A percentile compares a stretch with the other conserved stretches of the same genome.
Conservation (phyloP, 306 rosid genomes). For the Medicago truncatula region DNA sequence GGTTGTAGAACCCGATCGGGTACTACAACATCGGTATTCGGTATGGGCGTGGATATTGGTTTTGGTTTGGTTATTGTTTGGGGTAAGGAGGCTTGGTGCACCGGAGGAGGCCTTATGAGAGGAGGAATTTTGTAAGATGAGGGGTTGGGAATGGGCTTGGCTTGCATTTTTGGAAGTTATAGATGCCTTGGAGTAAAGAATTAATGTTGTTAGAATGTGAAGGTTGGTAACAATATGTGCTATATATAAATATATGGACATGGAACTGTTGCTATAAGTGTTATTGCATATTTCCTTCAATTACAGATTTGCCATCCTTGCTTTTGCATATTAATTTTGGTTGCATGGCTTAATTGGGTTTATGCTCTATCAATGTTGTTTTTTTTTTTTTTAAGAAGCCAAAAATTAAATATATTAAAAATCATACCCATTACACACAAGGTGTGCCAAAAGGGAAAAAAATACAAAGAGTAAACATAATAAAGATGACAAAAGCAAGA, state of each 20-base stretch:
- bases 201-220: constrained; percentile 15
- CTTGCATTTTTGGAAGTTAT: constrained; percentile 54
- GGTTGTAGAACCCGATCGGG: constrained; percentile 31
- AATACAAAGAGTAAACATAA: no score
- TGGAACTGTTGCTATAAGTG: constrained; percentile 7
- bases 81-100: constrained; percentile 29
- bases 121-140: constrained; percentile 47
- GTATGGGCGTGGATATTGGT: constrained; percentile 56
- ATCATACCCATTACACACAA: no score
- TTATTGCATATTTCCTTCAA: constrained; percentile 37
- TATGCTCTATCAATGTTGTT: constrained; percentile 50
- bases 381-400: no score
- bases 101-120: constrained; percentile 44
- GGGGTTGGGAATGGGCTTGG: constrained; percentile 44
- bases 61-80: constrained; percentile 38
- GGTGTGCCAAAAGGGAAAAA: no score
- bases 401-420: no score
- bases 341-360: constrained; percentile 45
- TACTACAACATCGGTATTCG: constrained; percentile 20
- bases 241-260: constrained; percentile 9
- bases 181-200: neutral
- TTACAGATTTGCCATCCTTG: constrained; percentile 56
- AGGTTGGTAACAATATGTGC: constrained; percentile 30
- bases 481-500: no score
- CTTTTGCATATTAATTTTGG: neutral